Evolutionary conservation across 2,329 filamentous ascomycete species (phyloP).

Genomic region (Bretziella fagacearum): DNA sequence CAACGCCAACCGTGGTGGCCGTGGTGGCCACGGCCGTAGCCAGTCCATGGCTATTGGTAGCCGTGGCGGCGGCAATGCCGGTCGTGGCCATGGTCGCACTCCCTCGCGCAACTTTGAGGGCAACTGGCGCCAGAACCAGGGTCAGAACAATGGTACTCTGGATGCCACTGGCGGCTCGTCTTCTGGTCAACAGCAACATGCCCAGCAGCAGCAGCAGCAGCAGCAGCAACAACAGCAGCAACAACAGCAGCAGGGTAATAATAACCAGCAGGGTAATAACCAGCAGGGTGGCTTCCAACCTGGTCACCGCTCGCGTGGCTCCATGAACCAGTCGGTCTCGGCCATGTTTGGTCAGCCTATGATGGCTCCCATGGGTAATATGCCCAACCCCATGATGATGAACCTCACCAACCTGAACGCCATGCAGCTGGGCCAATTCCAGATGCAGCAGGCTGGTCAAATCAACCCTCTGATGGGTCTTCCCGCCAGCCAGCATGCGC

Average conservation of each 20-base stretch:
- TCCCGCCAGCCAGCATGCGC: slow-evolving; percentile 22
- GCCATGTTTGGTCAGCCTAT: slow-evolving; percentile 78
- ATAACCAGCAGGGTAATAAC: slow-evolving; percentile 35
- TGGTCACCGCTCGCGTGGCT: slow-evolving; percentile 71
- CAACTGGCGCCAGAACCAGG: slow-evolving; percentile 64
- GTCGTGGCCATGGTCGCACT: slow-evolving; percentile 55
- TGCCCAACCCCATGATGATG: slow-evolving; percentile 51
- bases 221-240: slow-evolving; percentile 47
- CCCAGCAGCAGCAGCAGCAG: slow-evolving; percentile 39
- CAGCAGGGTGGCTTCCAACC: slow-evolving; percentile 59
- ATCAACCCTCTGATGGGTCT: slow-evolving; percentile 47
- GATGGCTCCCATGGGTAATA: slow-evolving; percentile 66
- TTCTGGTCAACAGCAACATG: slow-evolving; percentile 22
- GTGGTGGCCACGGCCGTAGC: slow-evolving; percentile 54
- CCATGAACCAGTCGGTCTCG: slow-evolving; percentile 64
- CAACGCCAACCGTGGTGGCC: slow-evolving; percentile 30
- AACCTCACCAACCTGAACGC: slow-evolving; percentile 76
- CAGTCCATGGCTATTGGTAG: slow-evolving; percentile 78
- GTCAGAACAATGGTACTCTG: neutral
- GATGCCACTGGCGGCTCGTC: neutral
- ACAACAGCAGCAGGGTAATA: neutral
- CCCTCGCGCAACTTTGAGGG: slow-evolving; percentile 90
- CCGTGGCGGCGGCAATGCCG: slow-evolving; percentile 45
- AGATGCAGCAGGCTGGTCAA: slow-evolving; percentile 77
- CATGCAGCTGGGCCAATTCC: slow-evolving; percentile 75